Percentiles rank a stretch among this genome's conserved stretches.
Evolutionary conservation across 441 rosid species (phyloP).

Genomic region (Euphorbia corollata): DNA sequence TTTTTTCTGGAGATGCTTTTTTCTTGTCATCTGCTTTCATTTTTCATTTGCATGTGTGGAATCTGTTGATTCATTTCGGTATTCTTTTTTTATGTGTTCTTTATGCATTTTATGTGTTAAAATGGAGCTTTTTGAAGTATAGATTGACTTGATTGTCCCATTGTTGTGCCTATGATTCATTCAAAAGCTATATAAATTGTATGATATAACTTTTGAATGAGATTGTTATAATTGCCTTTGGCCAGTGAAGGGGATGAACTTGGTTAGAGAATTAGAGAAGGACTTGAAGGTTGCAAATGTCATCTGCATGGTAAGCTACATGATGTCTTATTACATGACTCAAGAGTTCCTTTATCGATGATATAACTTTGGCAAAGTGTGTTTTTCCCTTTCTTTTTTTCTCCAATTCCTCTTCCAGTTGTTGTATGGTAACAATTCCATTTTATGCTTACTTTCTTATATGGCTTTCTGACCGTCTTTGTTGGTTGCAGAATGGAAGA

Average conservation of each 20-base stretch:
- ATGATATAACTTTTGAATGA: conserved; percentile 18
- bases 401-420: background rate
- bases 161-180: conserved; percentile 4
- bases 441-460: conserved; percentile 15
- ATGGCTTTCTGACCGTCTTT: conserved; percentile 20
- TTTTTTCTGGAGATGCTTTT: too few species aligned
- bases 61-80: background rate
- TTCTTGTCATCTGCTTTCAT: background rate
- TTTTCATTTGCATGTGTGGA: background rate
- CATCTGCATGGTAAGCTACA: conserved; percentile 73
- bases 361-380: conserved; percentile 8
- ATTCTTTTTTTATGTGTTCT: background rate
- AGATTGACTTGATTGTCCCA: conserved; percentile 1
- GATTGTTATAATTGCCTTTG: conserved; percentile 45
- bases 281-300: conserved; percentile 95
- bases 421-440: background rate
- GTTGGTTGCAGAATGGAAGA: conserved; percentile 77
- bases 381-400: conserved; percentile 3
- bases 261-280: conserved; percentile 92
- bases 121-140: background rate
- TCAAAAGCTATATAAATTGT: conserved; percentile 12
- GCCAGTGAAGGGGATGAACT: conserved; percentile 99
- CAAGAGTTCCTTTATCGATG: conserved; percentile 8
- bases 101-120: background rate
- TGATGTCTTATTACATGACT: conserved; percentile 13